These are phyloP conservation scores for Fraxinus paxiana DNA, from an alignment of 305 asterid genomes.

Conservation along the genomic window DNA sequence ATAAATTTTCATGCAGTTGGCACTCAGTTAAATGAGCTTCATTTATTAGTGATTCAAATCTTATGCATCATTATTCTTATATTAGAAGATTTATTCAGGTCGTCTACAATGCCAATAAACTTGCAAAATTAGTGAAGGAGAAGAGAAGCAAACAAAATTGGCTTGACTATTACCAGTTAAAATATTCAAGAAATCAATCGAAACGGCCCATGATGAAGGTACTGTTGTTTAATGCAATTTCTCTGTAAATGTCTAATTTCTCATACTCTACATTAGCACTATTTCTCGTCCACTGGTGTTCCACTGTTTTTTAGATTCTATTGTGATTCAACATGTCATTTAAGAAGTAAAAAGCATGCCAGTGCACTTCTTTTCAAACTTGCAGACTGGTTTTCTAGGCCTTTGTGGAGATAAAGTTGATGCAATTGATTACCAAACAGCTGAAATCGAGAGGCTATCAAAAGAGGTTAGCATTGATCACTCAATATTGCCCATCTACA, in stretches of 20 bases:
- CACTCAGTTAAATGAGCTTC: not conserved
- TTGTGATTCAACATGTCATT: conserved; percentile 16
- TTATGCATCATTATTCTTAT: conserved; percentile 10
- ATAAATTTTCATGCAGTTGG: not conserved
- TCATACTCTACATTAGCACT: not conserved
- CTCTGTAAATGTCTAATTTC: not conserved
- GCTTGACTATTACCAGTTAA: conserved; percentile 88
- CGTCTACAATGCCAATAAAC: conserved; percentile 80
- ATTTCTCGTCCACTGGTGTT: not conserved
- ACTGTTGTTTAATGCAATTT: conserved; percentile 8
- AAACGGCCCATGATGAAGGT: conserved; percentile 69
- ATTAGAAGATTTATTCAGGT: conserved; percentile 44
- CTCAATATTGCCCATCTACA: conserved; percentile 10
- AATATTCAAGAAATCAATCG: conserved; percentile 64
- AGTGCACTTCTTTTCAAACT: conserved; percentile 28
- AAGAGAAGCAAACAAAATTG: conserved; percentile 70
- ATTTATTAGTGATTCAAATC: not conserved
- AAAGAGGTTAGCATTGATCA: conserved; percentile 55
- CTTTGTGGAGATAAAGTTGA: conserved; percentile 74
- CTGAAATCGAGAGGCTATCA: conserved; percentile 69
- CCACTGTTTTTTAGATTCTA: not conserved
- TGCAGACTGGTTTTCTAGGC: conserved; percentile 91
- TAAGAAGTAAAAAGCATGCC: not conserved
- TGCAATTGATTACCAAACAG: conserved; percentile 67
- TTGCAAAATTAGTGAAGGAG: conserved; percentile 64